These are phyloP conservation scores for Suillus placidus DNA, from an alignment of 768 basidiomycete genomes.

Conservation along the genomic window DNA sequence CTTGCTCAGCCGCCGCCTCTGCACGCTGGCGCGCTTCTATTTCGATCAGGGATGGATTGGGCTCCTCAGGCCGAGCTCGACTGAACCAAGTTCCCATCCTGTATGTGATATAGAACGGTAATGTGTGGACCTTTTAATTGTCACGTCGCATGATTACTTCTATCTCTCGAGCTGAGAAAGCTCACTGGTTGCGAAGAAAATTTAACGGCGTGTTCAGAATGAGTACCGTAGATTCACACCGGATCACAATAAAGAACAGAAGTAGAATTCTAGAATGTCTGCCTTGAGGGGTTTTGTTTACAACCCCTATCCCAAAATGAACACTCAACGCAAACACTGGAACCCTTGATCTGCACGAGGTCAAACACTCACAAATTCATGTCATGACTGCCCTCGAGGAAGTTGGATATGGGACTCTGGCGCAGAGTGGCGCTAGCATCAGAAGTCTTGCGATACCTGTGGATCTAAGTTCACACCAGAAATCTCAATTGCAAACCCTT, in stretches of 20 bases:
- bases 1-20: constrained; percentile 9
- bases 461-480: not conserved
- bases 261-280: not conserved
- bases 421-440: not conserved
- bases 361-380: not conserved
- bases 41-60: constrained; percentile 2
- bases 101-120: not conserved
- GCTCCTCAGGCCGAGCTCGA: not conserved
- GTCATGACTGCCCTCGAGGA: not conserved
- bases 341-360: not conserved
- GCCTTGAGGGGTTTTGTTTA: not conserved
- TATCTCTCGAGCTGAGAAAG: not conserved
- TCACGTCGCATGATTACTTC: not conserved
- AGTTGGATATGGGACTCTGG: not conserved
- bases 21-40: constrained; percentile 9
- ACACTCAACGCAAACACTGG: not conserved
- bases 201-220: not conserved
- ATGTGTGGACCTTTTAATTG: not conserved
- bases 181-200: not conserved
- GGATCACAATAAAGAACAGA: not conserved
- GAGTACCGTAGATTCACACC: not conserved
- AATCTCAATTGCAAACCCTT: too few relatives aligned
- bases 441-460: not conserved
- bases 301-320: not conserved
- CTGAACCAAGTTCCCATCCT: not conserved